Evolutionary conservation across 106 monocot species (phyloP), one percentile per base, ranked within the genome.

Genomic region (Acorus gramineus): DNA sequence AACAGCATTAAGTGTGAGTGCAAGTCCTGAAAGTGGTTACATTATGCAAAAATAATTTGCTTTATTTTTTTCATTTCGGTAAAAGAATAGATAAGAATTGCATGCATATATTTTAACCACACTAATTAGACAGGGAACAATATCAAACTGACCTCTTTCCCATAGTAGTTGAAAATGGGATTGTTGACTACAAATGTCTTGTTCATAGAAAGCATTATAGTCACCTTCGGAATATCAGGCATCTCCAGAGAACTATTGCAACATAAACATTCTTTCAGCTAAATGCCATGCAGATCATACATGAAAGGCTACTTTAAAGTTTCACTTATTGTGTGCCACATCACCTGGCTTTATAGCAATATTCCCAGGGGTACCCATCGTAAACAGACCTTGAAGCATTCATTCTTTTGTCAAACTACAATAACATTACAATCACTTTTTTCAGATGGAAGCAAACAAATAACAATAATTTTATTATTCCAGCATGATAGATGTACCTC

Each of bases 331-430:
- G 28, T 28, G 28, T 28, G 28, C 28, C 28, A 28, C 28, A 7
- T 59, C 44, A 70, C 76, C 76, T 77, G 14, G 76, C 64, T 62
- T 76, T 69, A 55, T 95, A 95, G 75, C 94, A 95, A 60, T 80
- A 90, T 44, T 95, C 86, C 77, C 78, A 95, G 12, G 81, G 79
- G 28, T 72, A 67, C 52, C 55, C 87, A 71, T 77, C 75, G 52
- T 63, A 66, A 12, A 52, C 65, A 53, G 74, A 51, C 70, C 90
- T 86, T 64, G 86, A 77, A 70, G 64, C 68, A 74, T 87, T 90
- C 54, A 95, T 66, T 80, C 80, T 79, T 55, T 61, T 80, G 72
- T 95, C 86, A 82, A 95, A 95, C 94, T 95, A 65, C 14, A 69
- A 62, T 8, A 28, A 45, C 0, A 28, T 28, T 28, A 28, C 28